Conservation (phyloP, 129 eudicot species). For the Smallanthus sonchifolius region DNA sequence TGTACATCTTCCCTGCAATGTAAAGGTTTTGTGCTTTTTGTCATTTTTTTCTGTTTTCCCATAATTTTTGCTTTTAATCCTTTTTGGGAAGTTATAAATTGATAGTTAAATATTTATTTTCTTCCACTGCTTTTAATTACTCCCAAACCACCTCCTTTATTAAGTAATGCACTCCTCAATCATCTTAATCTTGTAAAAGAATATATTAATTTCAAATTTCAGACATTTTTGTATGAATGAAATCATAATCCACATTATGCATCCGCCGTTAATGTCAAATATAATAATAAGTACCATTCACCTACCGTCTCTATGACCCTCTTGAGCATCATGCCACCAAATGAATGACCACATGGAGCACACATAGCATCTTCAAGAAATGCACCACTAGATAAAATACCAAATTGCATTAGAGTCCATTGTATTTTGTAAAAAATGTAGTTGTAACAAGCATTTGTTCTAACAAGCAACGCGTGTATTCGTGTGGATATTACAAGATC, state of each 20-base stretch:
- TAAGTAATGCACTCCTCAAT: neutral
- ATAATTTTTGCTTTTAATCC: neutral
- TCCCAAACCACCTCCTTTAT: neutral
- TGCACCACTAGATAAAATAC: constrained; percentile 52
- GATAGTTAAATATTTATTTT: neutral
- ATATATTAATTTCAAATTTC: neutral
- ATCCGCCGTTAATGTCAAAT: neutral
- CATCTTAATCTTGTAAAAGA: neutral
- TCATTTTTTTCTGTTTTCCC: neutral
- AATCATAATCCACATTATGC: neutral
- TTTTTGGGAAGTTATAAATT: neutral
- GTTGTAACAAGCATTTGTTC: neutral
- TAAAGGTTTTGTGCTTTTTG: constrained; percentile 13
- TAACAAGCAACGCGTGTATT: neutral
- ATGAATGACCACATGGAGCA: constrained; percentile 96
- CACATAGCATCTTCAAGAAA: constrained; percentile 96
- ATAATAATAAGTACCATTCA: neutral
- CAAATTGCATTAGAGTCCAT: constrained; percentile 6
- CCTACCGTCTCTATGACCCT: constrained; percentile 78
- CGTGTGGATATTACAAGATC: neutral
- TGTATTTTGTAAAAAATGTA: neutral
- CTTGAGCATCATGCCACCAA: constrained; percentile 93
- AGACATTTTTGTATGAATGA: neutral
- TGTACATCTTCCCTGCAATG: constrained; percentile 77
- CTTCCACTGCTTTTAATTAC: neutral